Evolutionary conservation across 345 rosid genomes (phyloP).

Genomic region (Anastatica hierochuntica): DNA sequence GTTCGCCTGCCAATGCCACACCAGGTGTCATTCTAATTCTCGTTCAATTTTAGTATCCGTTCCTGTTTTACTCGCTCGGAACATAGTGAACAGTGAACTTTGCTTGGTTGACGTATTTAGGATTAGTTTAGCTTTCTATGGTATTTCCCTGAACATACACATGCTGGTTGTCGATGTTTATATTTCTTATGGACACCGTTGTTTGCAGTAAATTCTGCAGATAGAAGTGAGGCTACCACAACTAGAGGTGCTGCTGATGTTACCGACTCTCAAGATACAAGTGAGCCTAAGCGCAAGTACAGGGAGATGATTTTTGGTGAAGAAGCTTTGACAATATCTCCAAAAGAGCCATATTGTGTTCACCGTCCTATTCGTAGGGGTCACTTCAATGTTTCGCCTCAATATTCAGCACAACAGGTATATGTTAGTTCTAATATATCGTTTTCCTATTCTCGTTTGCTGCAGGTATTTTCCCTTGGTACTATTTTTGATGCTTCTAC

Average conservation of each 20-base stretch:
- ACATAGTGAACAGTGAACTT: no score
- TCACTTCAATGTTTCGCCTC: slow-evolving; percentile 74
- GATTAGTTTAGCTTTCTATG: no score
- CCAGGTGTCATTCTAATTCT: slow-evolving; percentile 29
- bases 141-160: no score
- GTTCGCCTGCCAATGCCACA: slow-evolving; percentile 16
- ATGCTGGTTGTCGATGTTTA: no score
- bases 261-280: slow-evolving; percentile 25
- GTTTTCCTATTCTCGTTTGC: no score
- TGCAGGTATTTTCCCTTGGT: no score
- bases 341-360: slow-evolving; percentile 68
- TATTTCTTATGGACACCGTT: no score
- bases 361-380: slow-evolving; percentile 85
- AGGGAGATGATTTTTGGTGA: slow-evolving; percentile 63
- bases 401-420: slow-evolving; percentile 83
- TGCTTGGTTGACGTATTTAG: no score
- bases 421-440: no score
- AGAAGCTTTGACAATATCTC: slow-evolving; percentile 70
- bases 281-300: slow-evolving; percentile 36
- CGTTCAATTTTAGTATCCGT: no score
- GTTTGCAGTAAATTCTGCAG: no score
- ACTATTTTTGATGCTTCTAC: not conserved
- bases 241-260: slow-evolving; percentile 31
- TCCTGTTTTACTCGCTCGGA: no score
- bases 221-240: slow-evolving; percentile 27